Evolutionary conservation across 176 grass and related monocot genomes (phyloP).

Genomic region (Miscanthus lutarioriparius): DNA sequence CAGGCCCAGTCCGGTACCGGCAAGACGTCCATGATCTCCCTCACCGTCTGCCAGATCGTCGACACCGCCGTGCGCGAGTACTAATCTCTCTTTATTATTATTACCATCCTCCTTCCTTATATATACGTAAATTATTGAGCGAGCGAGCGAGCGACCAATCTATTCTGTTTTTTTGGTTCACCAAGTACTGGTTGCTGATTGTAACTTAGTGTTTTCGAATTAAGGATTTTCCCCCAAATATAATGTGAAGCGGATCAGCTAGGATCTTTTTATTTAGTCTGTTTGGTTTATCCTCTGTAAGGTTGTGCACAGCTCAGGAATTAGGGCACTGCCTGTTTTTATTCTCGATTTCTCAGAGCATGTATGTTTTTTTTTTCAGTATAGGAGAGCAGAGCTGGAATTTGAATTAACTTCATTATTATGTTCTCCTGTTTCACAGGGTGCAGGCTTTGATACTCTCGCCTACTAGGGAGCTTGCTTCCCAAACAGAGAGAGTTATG

Average conservation of each 20-base stretch:
- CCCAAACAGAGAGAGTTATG: slow-evolving; percentile 86
- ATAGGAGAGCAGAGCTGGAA: neutral
- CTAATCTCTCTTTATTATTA: neutral
- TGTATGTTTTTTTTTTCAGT: neutral
- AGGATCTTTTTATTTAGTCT: neutral
- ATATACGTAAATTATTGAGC: neutral
- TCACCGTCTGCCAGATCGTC: slow-evolving; percentile 88
- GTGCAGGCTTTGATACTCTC: slow-evolving; percentile 88
- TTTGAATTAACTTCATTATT: neutral
- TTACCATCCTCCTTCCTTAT: neutral
- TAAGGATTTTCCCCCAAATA: neutral
- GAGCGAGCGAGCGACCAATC: neutral
- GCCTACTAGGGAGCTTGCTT: slow-evolving; percentile 84
- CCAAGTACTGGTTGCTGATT: neutral
- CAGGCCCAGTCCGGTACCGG: slow-evolving; percentile 97
- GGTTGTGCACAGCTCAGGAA: neutral
- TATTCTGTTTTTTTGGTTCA: neutral
- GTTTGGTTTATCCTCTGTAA: neutral
- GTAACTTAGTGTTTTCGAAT: neutral
- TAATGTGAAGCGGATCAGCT: neutral
- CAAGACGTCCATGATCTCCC: slow-evolving; percentile 94
- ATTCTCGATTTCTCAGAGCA: neutral
- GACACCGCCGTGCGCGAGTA: slow-evolving; percentile 86
- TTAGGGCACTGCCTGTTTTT: neutral
- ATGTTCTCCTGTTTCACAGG: slow-evolving; percentile 38